phyloP scores from a whole-genome alignment of 1,284 basidiomycete genomes.

The Ceratobasidium sp. region DNA sequence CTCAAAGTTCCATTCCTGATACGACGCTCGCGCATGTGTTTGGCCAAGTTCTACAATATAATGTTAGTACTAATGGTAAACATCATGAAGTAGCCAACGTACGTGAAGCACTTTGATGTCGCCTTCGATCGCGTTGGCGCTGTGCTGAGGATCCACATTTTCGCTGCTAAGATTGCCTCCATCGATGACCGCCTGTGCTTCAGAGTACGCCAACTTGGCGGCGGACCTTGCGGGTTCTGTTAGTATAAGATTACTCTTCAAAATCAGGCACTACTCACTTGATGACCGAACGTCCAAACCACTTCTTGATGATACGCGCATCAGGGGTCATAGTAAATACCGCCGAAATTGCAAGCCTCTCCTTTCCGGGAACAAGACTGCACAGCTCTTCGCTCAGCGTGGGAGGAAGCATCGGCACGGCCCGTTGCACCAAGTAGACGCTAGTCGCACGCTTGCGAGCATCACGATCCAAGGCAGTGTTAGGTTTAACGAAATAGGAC shows the following conservation, averaged over 20 bases:
- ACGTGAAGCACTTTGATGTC: conserved; percentile 81
- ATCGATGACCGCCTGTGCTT: conserved; percentile 86
- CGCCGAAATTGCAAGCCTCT: conserved; percentile 90
- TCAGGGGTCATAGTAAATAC: conserved; percentile 90
- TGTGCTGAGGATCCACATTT: conserved; percentile 68
- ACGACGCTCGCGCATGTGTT: conserved; percentile 79
- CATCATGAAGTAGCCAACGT: conserved; percentile 44
- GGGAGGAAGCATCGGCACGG: conserved; percentile 96
- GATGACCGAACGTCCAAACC: conserved; percentile 94
- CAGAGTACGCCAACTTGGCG: conserved; percentile 85
- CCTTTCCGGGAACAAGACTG: conserved; percentile 87
- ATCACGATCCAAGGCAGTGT: conserved; percentile 96
- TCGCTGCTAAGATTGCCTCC: conserved; percentile 70
- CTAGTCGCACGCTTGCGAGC: conserved; percentile 97
- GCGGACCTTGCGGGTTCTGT: conserved; percentile 70
- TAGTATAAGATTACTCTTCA: neutral
- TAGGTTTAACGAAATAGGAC: conserved; percentile 95
- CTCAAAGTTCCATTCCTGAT: conserved; percentile 86
- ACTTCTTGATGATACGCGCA: conserved; percentile 85
- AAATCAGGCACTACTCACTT: conserved; percentile 66
- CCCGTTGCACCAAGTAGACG: conserved; percentile 95
- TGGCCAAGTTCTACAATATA: conserved; percentile 66
- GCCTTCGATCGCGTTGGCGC: conserved; percentile 71
- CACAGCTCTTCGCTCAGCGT: conserved; percentile 91
- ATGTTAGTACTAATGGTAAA: conserved; percentile 14